A percentile compares a stretch with the other conserved stretches of the same genome.
phyloP scores from a whole-genome alignment of 345 rosid species.

The Tarenaya hassleriana region DNA sequence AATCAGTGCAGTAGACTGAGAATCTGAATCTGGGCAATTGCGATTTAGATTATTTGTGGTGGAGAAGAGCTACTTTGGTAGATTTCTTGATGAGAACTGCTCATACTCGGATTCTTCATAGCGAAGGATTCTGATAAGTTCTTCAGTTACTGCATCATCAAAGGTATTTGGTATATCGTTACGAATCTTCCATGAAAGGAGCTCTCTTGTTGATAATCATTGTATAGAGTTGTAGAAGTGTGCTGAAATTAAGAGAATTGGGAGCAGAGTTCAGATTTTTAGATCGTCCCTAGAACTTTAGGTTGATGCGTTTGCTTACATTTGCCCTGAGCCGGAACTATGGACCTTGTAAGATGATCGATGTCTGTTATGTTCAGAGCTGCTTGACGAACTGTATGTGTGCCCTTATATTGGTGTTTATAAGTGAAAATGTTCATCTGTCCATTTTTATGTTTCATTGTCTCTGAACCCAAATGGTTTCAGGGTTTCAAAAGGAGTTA shows the following conservation, averaged over 20 bases:
- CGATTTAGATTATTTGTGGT: not conserved
- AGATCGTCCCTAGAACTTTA: not conserved
- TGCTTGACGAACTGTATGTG: no score
- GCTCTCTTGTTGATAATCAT: not conserved
- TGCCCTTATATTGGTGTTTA: no score
- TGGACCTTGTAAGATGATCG: no score
- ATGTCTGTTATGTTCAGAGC: not conserved
- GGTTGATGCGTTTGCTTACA: constrained; percentile 1
- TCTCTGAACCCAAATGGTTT: not conserved
- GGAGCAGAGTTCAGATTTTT: not conserved
- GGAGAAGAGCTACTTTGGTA: not conserved
- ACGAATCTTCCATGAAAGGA: not conserved
- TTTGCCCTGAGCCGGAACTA: not conserved
- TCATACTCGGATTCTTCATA: not conserved
- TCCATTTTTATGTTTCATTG: not conserved
- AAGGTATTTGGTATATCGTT: not conserved
- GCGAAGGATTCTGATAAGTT: not conserved
- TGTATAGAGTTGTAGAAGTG: not conserved
- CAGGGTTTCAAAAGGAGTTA: constrained; percentile 75
- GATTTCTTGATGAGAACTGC: constrained; percentile 1
- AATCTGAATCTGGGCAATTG: not conserved
- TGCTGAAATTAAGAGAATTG: not conserved
- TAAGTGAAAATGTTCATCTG: not conserved
- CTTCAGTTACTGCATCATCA: not conserved
- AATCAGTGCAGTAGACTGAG: not conserved